Evolutionary conservation across 2,329 filamentous ascomycete species (phyloP).

Genomic region (Beauveria pseudobassiana): DNA sequence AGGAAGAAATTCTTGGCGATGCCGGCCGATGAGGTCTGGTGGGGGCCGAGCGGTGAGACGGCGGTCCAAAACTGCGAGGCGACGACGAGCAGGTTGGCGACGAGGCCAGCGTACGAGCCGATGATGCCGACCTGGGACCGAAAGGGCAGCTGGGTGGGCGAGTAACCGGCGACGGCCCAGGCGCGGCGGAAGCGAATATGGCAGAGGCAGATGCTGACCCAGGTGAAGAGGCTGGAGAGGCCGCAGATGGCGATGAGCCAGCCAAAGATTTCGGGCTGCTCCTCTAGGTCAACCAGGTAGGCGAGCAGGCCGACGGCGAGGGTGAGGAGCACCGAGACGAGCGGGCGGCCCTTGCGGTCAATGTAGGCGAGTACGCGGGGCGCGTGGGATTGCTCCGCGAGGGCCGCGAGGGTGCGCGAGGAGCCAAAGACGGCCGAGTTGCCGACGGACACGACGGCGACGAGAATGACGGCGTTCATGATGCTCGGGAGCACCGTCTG

Average conservation of each 20-base stretch:
- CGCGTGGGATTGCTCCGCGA: conserved; percentile 44
- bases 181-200: conserved; percentile 70
- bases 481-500: conserved; percentile 38
- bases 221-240: conserved; percentile 55
- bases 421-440: conserved; percentile 45
- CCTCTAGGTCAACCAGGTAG: conserved; percentile 33
- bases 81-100: conserved; percentile 63
- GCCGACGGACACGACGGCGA: conserved; percentile 44
- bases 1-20: conserved; percentile 56
- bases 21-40: not conserved
- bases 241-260: conserved; percentile 58
- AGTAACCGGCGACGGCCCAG: conserved; percentile 38
- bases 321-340: conserved; percentile 34
- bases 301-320: conserved; percentile 37
- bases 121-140: conserved; percentile 60
- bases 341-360: conserved; percentile 41
- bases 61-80: conserved; percentile 70
- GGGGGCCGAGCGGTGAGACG: conserved; percentile 22
- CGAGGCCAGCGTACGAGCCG: conserved; percentile 69
- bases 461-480: conserved; percentile 44
- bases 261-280: conserved; percentile 45
- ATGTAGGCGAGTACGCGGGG: conserved; percentile 44
- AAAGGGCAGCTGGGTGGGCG: conserved; percentile 65
- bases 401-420: conserved; percentile 43
- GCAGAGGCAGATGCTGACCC: conserved; percentile 67